These are phyloP conservation scores for Paecilomyces dactylethromorphus DNA, from an alignment of 2,329 filamentous ascomycete genomes.

Conservation along the genomic window DNA sequence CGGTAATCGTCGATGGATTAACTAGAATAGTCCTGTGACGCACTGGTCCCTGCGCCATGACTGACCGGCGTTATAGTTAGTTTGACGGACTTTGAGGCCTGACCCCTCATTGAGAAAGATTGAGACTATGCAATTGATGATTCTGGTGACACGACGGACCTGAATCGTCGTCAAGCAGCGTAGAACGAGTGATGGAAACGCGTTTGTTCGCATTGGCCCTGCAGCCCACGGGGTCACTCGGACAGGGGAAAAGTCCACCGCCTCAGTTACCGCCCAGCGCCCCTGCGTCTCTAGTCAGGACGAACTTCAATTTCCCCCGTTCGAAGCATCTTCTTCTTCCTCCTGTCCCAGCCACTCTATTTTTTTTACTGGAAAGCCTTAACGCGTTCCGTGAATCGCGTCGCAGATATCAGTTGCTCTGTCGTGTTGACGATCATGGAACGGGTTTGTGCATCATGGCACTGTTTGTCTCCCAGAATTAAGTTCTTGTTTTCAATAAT, in stretches of 20 bases:
- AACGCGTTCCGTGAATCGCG: not conserved
- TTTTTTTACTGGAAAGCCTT: not conserved
- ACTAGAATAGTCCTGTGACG: not conserved
- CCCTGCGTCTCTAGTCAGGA: not conserved
- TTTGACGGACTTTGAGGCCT: not conserved
- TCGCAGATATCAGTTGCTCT: not conserved
- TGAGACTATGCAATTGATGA: not conserved
- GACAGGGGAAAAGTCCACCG: constrained; percentile 4
- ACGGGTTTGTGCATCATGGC: not conserved
- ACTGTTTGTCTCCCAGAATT: not conserved
- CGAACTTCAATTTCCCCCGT: not conserved
- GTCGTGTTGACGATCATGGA: not conserved
- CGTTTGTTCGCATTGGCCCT: not conserved
- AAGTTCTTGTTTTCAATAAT: not conserved
- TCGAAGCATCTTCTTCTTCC: not conserved
- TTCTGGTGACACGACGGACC: not conserved
- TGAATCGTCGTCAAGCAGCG: not conserved
- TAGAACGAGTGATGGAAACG: not conserved
- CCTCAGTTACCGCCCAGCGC: constrained; percentile 1
- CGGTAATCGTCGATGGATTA: not conserved
- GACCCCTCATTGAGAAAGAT: not conserved
- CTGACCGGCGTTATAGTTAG: not conserved
- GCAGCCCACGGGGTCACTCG: not conserved
- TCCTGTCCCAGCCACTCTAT: not conserved
- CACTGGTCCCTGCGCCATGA: not conserved